phyloP scores from a whole-genome alignment of 805 yeast genomes.

The Priceomyces haplophilus region DNA sequence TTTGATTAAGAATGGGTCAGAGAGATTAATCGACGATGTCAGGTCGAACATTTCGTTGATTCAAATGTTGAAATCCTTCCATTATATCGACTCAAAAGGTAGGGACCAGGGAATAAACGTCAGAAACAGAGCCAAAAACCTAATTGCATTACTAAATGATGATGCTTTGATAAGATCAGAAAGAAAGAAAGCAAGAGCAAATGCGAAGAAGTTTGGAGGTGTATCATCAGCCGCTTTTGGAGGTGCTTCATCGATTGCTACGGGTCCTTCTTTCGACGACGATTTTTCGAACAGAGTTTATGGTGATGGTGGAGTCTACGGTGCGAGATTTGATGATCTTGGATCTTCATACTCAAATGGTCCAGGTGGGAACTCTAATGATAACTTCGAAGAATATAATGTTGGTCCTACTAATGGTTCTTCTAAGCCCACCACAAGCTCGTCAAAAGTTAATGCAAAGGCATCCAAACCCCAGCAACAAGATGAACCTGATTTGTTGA shows the following conservation, averaged over 20 bases:
- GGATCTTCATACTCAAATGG: constrained; percentile 42
- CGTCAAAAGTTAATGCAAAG: constrained; percentile 33
- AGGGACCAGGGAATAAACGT: constrained; percentile 96
- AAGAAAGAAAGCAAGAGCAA: constrained; percentile 85
- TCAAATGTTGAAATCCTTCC: constrained; percentile 88
- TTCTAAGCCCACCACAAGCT: constrained; percentile 35
- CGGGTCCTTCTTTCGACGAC: constrained; percentile 35
- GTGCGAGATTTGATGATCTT: constrained; percentile 60
- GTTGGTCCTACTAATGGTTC: constrained; percentile 29
- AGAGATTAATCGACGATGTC: constrained; percentile 92
- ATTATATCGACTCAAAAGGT: constrained; percentile 89
- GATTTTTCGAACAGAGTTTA: constrained; percentile 54
- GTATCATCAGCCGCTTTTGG: constrained; percentile 56
- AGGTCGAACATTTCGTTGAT: constrained; percentile 77
- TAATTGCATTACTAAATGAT: constrained; percentile 69
- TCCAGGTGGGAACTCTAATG: constrained; percentile 31
- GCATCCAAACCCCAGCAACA: constrained; percentile 22
- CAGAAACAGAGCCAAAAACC: constrained; percentile 81
- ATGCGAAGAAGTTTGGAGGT: constrained; percentile 79
- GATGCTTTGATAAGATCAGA: constrained; percentile 75
- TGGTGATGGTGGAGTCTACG: constrained; percentile 72
- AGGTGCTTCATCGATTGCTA: constrained; percentile 42
- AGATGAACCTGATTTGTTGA: constrained; percentile 48
- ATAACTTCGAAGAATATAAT: constrained; percentile 61
- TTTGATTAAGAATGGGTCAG: constrained; percentile 87